These are phyloP conservation scores for Tuber aestivum DNA, from an alignment of 495 filamentous ascomycete genomes.

Conservation along the genomic window DNA sequence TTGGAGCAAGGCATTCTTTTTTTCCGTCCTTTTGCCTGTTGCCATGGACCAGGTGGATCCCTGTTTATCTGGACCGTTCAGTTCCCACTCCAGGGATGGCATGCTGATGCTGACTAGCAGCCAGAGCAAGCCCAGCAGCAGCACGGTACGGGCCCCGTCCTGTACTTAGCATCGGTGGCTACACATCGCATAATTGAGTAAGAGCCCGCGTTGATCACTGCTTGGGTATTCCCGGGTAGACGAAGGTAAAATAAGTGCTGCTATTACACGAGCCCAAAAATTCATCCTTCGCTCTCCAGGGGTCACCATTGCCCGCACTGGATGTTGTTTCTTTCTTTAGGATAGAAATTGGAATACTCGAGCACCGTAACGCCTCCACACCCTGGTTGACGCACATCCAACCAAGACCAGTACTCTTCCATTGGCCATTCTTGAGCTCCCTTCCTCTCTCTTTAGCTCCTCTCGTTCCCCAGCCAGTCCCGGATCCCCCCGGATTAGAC, in stretches of 20 bases:
- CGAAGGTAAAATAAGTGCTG: background rate
- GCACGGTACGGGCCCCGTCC: background rate
- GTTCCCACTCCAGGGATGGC: background rate
- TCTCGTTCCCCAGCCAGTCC: background rate
- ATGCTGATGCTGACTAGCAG: background rate
- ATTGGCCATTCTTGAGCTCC: constrained; percentile 2
- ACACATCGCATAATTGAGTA: background rate
- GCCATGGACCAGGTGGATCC: background rate
- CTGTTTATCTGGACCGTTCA: background rate
- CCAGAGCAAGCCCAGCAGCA: background rate
- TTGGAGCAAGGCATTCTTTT: background rate
- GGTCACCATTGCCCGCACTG: background rate
- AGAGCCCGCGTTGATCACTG: background rate
- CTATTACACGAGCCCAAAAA: background rate
- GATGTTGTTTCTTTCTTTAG: background rate
- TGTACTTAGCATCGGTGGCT: background rate
- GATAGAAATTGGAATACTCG: background rate
- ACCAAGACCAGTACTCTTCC: background rate
- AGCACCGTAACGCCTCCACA: background rate
- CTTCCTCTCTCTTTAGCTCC: background rate
- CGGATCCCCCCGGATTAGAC: background rate
- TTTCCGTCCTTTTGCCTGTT: background rate
- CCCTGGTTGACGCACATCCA: background rate
- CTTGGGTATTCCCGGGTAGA: background rate
- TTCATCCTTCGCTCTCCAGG: background rate